phyloP scores from a whole-genome alignment of 202 grass and related monocot genomes.

The Hordeum pubiflorum region DNA sequence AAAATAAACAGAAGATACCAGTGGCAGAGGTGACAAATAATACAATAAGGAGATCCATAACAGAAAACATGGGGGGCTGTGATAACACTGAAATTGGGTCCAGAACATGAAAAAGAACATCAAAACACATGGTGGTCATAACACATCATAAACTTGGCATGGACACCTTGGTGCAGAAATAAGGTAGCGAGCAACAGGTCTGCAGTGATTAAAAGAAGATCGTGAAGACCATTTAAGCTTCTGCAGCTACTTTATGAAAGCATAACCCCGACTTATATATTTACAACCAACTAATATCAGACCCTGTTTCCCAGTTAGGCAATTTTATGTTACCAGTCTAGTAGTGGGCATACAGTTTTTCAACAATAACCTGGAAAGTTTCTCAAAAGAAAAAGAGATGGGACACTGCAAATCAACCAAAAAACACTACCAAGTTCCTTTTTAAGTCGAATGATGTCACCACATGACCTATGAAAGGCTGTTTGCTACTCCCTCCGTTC shows the following conservation, averaged over 20 bases:
- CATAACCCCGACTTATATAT: neutral
- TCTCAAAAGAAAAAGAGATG: neutral
- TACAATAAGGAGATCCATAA: neutral
- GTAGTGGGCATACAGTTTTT: neutral
- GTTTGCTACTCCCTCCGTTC: too few species aligned
- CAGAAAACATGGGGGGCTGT: neutral
- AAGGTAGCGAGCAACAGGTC: neutral
- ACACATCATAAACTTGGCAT: neutral
- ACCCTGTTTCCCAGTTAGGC: neutral
- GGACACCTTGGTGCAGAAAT: neutral
- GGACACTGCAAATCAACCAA: neutral
- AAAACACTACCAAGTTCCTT: neutral
- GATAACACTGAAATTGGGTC: neutral
- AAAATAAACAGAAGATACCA: neutral
- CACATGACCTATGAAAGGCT: neutral
- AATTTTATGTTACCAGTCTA: neutral
- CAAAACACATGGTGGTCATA: neutral
- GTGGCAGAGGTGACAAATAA: neutral
- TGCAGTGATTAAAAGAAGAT: neutral
- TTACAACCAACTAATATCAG: neutral
- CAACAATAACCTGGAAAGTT: neutral
- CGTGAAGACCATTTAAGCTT: neutral
- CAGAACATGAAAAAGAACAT: neutral
- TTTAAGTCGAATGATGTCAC: neutral
- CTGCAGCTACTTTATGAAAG: neutral